Base-by-base conservation (phyloP, 345 rosid genomes). In the Microcos paniculata region DNA sequence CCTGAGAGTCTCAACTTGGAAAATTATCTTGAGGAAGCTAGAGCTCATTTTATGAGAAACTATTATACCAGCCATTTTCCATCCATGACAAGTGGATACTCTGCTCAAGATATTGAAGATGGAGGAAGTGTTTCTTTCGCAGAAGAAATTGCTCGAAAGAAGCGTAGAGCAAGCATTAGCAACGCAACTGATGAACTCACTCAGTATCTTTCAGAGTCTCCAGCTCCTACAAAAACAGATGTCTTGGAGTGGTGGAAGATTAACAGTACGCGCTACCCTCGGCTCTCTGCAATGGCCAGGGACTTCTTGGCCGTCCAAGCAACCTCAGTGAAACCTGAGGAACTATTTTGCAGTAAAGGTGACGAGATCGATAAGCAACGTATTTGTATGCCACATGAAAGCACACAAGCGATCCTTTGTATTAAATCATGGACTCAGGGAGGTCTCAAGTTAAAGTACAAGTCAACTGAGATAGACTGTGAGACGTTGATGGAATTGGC, bases 211-310 rank as follows among this genome's bases (percentile, higher is more conserved):
- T 87, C 97, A 0, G 99, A 95, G 86, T 83, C 98, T 78, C 90
- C 95, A 0, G 94, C 94, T 63, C 91, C 94, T 11, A 91, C 91
- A 80, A 90, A 92, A 45, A 92, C 94, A 0, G 97, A 92, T 84
- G 97, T 91, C 35, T 68, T 95, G 68, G 97, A 95, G 66, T 95
- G 99, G 98, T 95, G 99, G 99, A 92, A 89, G 83, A 90, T 80
- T 61, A 95, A 92, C 80, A 86, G 94, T 70, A 80, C 94, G 14
- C 91, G 99, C 56, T 95, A 89, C 85, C 96, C 94, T 30, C 86
- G 92, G 53, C 92, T 95, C 33, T 92, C 95, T 26, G 80, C 77
- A 46, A 95, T 95, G 99, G 98, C 96, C 69, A 79, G 98, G 21
- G 99, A 95, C 74, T 94, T 91, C 82, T 82, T 94, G 75, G 87